Percentiles rank a stretch among this genome's conserved stretches.
These are phyloP conservation scores for Fusarium transvaalense DNA, from an alignment of 2,329 filamentous ascomycete species.

Conservation along the genomic window DNA sequence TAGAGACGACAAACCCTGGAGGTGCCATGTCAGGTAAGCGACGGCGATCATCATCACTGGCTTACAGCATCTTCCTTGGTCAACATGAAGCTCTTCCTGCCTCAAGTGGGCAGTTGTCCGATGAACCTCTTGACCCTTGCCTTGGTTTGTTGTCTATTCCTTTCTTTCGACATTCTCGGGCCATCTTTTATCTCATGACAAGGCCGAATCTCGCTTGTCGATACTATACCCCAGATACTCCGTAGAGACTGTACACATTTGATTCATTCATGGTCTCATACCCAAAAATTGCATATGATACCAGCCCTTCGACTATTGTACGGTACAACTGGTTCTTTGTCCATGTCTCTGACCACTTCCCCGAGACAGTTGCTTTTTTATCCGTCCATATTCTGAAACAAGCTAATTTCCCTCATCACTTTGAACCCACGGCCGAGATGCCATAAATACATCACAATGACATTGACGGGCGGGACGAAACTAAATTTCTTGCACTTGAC, in stretches of 20 bases:
- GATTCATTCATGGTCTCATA: background rate
- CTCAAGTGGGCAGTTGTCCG: slow-evolving; percentile 34
- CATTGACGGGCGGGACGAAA: background rate
- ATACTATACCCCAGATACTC: slow-evolving; percentile 21
- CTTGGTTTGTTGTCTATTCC: slow-evolving; percentile 2
- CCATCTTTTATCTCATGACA: slow-evolving; percentile 6
- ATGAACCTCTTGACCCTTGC: slow-evolving; percentile 9
- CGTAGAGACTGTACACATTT: background rate
- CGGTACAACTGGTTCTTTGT: background rate
- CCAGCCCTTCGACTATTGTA: background rate
- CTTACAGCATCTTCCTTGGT: slow-evolving; percentile 13
- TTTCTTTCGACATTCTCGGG: slow-evolving; percentile 5
- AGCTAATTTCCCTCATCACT: slow-evolving; percentile 38
- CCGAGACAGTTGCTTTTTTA: slow-evolving; percentile 32
- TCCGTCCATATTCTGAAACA: slow-evolving; percentile 41
- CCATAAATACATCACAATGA: slow-evolving; percentile 18
- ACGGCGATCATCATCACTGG: slow-evolving; percentile 27
- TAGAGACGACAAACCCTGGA: slow-evolving; percentile 10
- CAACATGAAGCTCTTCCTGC: slow-evolving; percentile 15
- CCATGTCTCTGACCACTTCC: slow-evolving; percentile 6
- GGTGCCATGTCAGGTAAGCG: slow-evolving; percentile 22
- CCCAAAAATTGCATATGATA: background rate
- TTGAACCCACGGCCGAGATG: slow-evolving; percentile 12
- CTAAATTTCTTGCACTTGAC: background rate
- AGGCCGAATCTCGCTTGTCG: slow-evolving; percentile 33